A percentile compares a stretch with the other conserved stretches of the same genome.
Evolutionary conservation across 2,329 filamentous ascomycete genomes (phyloP).

Genomic region (Claviceps africana): DNA sequence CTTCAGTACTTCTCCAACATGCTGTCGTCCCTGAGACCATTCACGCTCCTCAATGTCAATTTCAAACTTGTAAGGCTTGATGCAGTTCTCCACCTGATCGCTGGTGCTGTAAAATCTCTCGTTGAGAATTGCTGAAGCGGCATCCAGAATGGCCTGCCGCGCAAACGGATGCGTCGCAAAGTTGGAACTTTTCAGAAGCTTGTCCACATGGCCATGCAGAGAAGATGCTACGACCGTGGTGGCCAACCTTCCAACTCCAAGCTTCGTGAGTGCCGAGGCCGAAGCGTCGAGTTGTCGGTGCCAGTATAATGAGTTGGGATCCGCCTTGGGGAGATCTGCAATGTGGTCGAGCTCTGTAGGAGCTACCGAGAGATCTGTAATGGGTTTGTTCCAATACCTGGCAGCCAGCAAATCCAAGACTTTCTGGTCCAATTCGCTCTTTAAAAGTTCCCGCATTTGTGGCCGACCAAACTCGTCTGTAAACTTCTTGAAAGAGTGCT

Average conservation of each 20-base stretch:
- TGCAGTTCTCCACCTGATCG: slow-evolving; percentile 96
- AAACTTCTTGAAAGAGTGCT: slow-evolving; percentile 94
- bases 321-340: slow-evolving; percentile 67
- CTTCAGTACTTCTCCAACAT: slow-evolving; percentile 68
- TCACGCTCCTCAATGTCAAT: slow-evolving; percentile 88
- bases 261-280: slow-evolving; percentile 76
- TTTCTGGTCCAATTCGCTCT: slow-evolving; percentile 84
- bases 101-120: slow-evolving; percentile 94
- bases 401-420: slow-evolving; percentile 87
- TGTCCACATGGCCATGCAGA: slow-evolving; percentile 74
- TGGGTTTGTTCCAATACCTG: slow-evolving; percentile 92
- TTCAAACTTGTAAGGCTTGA: slow-evolving; percentile 97
- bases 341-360: slow-evolving; percentile 58
- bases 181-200: slow-evolving; percentile 63
- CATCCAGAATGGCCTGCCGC: slow-evolving; percentile 81
- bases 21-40: slow-evolving; percentile 75
- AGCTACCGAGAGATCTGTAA: slow-evolving; percentile 62
- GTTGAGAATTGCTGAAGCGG: slow-evolving; percentile 77
- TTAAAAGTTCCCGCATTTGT: slow-evolving; percentile 79
- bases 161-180: slow-evolving; percentile 88
- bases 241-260: slow-evolving; percentile 83
- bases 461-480: slow-evolving; percentile 77
- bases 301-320: slow-evolving; percentile 80
- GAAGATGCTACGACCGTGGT: slow-evolving; percentile 81
- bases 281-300: slow-evolving; percentile 87